Percentiles rank a stretch among this genome's conserved stretches.
These are phyloP conservation scores for Nepenthes gracilis DNA, from an alignment of 148 eudicot genomes.

Conservation along the genomic window DNA sequence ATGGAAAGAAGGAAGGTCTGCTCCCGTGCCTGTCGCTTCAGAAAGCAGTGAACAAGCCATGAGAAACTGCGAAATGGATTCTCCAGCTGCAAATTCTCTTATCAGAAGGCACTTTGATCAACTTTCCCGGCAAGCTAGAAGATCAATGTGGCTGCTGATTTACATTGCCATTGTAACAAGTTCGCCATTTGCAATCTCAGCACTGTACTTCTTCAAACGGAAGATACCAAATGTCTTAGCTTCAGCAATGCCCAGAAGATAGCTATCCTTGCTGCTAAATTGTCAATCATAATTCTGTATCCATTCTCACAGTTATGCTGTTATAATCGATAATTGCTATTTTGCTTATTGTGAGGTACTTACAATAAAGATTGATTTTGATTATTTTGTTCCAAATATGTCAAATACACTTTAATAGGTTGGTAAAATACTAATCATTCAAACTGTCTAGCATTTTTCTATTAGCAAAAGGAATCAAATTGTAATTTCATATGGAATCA, in stretches of 20 bases:
- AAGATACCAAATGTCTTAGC: conserved; percentile 26
- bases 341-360: no score
- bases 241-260: conserved; percentile 18
- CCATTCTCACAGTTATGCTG: no score
- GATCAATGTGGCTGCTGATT: conserved; percentile 64
- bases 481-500: no score
- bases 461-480: no score
- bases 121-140: conserved; percentile 47
- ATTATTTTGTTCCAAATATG: no score
- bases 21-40: no score
- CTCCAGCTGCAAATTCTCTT: not conserved
- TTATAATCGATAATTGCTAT: no score
- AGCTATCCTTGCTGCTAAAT: conserved; percentile 8
- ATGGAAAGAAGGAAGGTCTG: no score
- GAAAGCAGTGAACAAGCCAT: not conserved
- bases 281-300: not conserved
- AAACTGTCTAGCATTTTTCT: no score
- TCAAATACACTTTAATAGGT: no score
- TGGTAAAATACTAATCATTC: no score
- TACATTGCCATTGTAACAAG: conserved; percentile 52
- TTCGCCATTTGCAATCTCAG: conserved; percentile 61
- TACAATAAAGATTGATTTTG: no score
- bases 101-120: conserved; percentile 27
- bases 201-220: conserved; percentile 36
- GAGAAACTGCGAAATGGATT: not conserved